These are phyloP conservation scores for Xerocomus brunneocitrinus DNA, from an alignment of 768 basidiomycete species.

Conservation along the genomic window DNA sequence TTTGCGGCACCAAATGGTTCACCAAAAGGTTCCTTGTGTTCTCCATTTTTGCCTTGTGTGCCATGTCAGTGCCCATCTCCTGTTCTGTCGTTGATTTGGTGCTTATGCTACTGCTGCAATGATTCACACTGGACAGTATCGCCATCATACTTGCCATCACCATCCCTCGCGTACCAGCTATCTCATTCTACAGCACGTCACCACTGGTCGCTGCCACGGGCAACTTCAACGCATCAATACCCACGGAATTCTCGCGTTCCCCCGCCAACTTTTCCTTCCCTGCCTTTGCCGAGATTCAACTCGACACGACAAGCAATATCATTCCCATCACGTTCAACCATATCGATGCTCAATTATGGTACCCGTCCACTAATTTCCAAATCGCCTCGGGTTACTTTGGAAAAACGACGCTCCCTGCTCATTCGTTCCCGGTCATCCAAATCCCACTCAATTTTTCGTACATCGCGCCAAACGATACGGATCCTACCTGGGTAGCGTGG, in stretches of 20 bases:
- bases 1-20: constrained; percentile 71
- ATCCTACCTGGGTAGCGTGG: constrained; percentile 80
- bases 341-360: constrained; percentile 65
- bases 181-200: constrained; percentile 52
- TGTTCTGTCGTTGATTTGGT: neutral
- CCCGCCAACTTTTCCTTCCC: constrained; percentile 93
- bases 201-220: constrained; percentile 63
- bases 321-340: constrained; percentile 71
- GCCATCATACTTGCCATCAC: constrained; percentile 72
- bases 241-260: constrained; percentile 60
- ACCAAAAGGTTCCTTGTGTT: constrained; percentile 71
- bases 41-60: constrained; percentile 56
- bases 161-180: constrained; percentile 76
- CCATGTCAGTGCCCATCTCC: constrained; percentile 37
- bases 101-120: constrained; percentile 1
- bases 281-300: constrained; percentile 66
- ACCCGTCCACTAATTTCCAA: constrained; percentile 56
- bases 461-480: constrained; percentile 69
- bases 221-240: constrained; percentile 50
- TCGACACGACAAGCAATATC: constrained; percentile 71
- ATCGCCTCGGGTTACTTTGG: constrained; percentile 68
- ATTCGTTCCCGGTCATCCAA: constrained; percentile 55
- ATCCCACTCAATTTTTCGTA: constrained; percentile 86
- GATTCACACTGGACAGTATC: constrained; percentile 37
- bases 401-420: constrained; percentile 58